Base-by-base conservation (phyloP, 805 yeast genomes). In the Nakazawaea wyomingensis region DNA sequence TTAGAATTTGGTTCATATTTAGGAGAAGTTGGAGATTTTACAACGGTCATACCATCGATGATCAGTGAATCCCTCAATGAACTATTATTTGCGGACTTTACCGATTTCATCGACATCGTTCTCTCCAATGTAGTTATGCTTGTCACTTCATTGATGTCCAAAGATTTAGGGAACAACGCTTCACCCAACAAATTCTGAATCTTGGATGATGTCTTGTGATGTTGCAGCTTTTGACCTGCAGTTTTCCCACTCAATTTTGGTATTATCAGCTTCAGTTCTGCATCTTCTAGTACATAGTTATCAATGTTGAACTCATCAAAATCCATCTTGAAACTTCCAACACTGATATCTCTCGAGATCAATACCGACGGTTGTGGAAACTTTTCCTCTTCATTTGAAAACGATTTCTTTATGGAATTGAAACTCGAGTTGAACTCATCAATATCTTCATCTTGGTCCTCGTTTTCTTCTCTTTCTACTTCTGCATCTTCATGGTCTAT, bases 81-180 rank as follows among this genome's bases (percentile, higher is more conserved):
- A 17, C 47, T 47, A 14, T 34, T 44, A 22, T 14, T 45, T 2
- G 20, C 13, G 14, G 52, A 54, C 42, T 53, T 64, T n/a, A 71
- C 57, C 0, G 88, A 80, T 54, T 75, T 71, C 65, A 74, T 66
- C 4, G 80, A 74, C 39, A 78, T 55, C 6, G 84, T 75, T 47
- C 90, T 69, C 57, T 85, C 95, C 34, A 85, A 55, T 6, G 83
- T 73, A 2, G 82, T 82, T 45, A 85, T 85, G 36, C 85, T 80
- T 50, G 82, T 85, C 9, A 85, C 85, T 54, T 85, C 95, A 41
- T 73, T 76, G 0, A 75, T 68, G 45, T 72, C 81, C 26, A 85
- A 64, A 2, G 78, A 74, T 55, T 80, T 84, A 0, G 95, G 95
- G 57, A 85, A 85, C 20, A 85, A 59, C 0, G 80, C 76, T 44